Percentiles rank a stretch among this genome's conserved stretches.
Evolutionary conservation across 805 yeast species (phyloP).

Genomic region (Metschnikowia similis): DNA sequence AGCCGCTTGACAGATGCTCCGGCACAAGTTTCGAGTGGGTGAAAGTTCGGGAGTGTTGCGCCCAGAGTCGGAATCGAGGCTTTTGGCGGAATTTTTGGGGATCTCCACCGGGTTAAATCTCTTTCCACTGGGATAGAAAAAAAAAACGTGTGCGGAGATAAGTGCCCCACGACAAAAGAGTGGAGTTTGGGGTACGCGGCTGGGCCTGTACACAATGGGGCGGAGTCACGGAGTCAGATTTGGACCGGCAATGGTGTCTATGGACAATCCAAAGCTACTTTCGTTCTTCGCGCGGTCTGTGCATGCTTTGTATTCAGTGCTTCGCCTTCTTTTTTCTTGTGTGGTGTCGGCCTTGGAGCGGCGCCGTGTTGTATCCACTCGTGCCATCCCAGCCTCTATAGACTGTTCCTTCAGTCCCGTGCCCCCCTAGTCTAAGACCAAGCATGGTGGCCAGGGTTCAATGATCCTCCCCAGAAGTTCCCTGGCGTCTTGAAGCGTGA

Average conservation of each 20-base stretch:
- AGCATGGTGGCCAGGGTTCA: no score
- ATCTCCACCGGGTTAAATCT: not conserved
- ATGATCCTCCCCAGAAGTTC: no score
- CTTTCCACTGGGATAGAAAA: not conserved
- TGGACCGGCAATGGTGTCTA: not conserved
- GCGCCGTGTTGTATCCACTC: no score
- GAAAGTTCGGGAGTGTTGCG: not conserved
- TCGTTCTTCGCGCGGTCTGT: not conserved
- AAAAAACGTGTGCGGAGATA: conserved; percentile 1
- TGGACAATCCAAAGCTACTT: not conserved
- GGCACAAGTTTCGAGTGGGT: not conserved
- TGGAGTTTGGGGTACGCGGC: conserved; percentile 4
- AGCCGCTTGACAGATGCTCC: not conserved
- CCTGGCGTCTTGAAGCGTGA: no score
- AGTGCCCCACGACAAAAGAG: not conserved
- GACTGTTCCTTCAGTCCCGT: no score
- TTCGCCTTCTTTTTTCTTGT: no score
- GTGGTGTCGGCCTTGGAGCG: no score
- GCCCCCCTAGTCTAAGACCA: no score
- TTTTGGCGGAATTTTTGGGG: not conserved
- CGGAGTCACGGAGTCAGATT: not conserved
- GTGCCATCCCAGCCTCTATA: no score
- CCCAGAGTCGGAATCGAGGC: no score
- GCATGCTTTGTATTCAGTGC: no score
- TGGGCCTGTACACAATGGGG: not conserved